Conservation (phyloP, 257 asterid genomes). For the Primulina huaijiensis region DNA sequence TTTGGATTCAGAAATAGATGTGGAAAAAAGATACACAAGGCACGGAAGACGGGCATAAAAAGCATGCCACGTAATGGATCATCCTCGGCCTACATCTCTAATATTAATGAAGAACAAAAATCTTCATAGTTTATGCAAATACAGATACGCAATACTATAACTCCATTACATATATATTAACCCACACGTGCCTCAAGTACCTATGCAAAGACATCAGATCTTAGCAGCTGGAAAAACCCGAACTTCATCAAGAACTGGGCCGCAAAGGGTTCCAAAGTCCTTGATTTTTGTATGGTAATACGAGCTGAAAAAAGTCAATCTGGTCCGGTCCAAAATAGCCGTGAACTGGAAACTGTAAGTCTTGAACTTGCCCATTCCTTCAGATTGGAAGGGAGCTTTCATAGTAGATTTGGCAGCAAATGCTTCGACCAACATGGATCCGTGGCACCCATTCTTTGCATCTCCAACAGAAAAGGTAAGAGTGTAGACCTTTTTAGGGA, state of each 20-base stretch:
- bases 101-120: not conserved
- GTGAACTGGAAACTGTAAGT: slow-evolving; percentile 54
- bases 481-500: slow-evolving; percentile 46
- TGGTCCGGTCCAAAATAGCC: slow-evolving; percentile 52
- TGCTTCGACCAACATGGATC: slow-evolving; percentile 81
- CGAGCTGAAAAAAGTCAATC: slow-evolving; percentile 80
- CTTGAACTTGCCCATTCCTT: slow-evolving; percentile 50
- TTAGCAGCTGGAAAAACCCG: slow-evolving; percentile 42
- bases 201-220: slow-evolving; percentile 15
- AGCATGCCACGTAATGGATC: not conserved
- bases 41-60: not conserved
- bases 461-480: slow-evolving; percentile 60
- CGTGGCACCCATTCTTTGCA: slow-evolving; percentile 75
- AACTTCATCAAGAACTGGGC: slow-evolving; percentile 80
- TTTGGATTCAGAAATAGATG: not conserved
- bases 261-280: slow-evolving; percentile 71
- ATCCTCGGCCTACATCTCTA: slow-evolving; percentile 1
- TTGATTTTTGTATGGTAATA: slow-evolving; percentile 62
- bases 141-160: slow-evolving; percentile 5
- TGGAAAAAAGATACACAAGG: not conserved
- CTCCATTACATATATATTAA: slow-evolving; percentile 24
- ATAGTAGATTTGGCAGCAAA: slow-evolving; percentile 52
- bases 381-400: slow-evolving; percentile 62
- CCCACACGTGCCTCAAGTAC: not conserved
- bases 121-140: not conserved